Evolutionary conservation across 768 basidiomycete species (phyloP).

Genomic region (Lactarius vividus): DNA sequence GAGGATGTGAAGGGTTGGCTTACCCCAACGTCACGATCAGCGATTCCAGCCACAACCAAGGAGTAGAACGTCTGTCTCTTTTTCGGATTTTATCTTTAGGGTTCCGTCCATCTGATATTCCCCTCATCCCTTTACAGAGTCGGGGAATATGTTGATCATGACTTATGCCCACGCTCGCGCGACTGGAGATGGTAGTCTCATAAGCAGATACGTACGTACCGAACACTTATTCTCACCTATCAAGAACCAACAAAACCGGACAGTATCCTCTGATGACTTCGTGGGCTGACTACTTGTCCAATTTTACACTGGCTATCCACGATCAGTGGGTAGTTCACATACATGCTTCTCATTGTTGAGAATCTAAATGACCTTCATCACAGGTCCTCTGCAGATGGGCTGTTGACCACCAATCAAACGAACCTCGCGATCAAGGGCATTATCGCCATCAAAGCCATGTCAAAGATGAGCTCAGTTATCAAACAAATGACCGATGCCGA

Average conservation of each 20-base stretch:
- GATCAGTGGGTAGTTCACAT: constrained; percentile 50
- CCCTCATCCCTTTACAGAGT: constrained; percentile 21
- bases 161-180: constrained; percentile 31
- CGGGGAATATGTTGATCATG: constrained; percentile 39
- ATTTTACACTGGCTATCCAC: constrained; percentile 48
- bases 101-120: background rate
- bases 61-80: constrained; percentile 19
- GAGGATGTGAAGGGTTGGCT: background rate
- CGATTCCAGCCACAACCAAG: constrained; percentile 3
- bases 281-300: constrained; percentile 36
- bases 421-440: constrained; percentile 73
- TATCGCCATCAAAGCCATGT: constrained; percentile 63
- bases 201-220: constrained; percentile 28
- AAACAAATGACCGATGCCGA: constrained; percentile 24
- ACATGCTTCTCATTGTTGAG: constrained; percentile 36
- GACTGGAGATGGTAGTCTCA: constrained; percentile 29
- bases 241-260: background rate
- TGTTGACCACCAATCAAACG: constrained; percentile 51
- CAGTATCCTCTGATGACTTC: constrained; percentile 33
- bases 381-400: constrained; percentile 21
- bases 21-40: constrained; percentile 14
- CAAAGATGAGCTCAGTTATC: constrained; percentile 44
- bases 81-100: too few relatives aligned
- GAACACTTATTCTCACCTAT: background rate
- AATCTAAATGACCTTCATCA: background rate